Percentiles rank a stretch among this genome's conserved stretches.
Evolutionary conservation across 768 basidiomycete genomes (phyloP).

Genomic region (Boletus huronensis): DNA sequence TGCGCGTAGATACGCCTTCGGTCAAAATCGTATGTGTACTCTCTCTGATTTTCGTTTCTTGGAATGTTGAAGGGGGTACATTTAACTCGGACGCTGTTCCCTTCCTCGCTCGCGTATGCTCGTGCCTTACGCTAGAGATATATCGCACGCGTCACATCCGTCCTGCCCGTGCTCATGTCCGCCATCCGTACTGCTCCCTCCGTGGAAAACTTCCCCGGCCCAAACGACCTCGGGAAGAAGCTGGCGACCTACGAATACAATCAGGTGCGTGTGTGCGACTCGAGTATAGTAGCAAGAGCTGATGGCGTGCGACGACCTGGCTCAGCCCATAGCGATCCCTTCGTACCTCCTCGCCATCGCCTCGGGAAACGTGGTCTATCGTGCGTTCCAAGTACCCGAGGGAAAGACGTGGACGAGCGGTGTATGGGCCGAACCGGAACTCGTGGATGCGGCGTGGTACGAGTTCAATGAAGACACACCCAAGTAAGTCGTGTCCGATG

Average conservation of each 20-base stretch:
- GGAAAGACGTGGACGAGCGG: slow-evolving; percentile 78
- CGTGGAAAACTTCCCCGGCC: slow-evolving; percentile 61
- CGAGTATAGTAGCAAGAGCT: neutral
- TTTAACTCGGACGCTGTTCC: neutral
- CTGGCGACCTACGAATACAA: slow-evolving; percentile 68
- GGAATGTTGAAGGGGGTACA: neutral
- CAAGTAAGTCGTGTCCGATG: slow-evolving; percentile 39
- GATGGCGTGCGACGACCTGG: neutral
- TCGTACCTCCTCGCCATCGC: slow-evolving; percentile 90
- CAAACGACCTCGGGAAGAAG: slow-evolving; percentile 67
- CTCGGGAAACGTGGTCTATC: slow-evolving; percentile 75
- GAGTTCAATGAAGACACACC: slow-evolving; percentile 88
- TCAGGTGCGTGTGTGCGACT: slow-evolving; percentile 49
- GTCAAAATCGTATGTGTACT: slow-evolving; percentile 66
- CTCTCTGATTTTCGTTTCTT: neutral
- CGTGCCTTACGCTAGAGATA: slow-evolving; percentile 52
- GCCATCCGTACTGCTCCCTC: slow-evolving; percentile 77
- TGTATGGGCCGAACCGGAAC: slow-evolving; percentile 86
- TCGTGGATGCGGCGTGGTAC: slow-evolving; percentile 75
- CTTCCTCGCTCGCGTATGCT: neutral
- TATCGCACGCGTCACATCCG: slow-evolving; percentile 65
- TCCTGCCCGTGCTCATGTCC: slow-evolving; percentile 83
- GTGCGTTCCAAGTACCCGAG: slow-evolving; percentile 51
- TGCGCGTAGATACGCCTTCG: slow-evolving; percentile 68
- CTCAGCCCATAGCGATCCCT: slow-evolving; percentile 75